phyloP scores from a whole-genome alignment of 331 rosid genomes.

The Prunus yedoensis region DNA sequence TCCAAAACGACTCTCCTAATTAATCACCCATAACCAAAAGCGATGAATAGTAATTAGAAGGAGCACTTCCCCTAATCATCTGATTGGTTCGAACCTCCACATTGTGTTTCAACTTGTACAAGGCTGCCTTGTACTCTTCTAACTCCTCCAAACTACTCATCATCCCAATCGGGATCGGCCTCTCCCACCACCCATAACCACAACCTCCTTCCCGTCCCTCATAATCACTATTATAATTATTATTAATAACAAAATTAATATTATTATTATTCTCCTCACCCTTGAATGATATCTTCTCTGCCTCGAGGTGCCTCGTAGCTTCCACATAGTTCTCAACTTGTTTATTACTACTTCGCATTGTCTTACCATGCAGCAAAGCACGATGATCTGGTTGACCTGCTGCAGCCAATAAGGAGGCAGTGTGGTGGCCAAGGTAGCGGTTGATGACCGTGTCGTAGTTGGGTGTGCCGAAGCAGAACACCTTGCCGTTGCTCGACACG shows the following conservation, averaged over 20 bases:
- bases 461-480: constrained; percentile 11
- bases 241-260: neutral
- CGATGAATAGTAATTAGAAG: too few relatives aligned
- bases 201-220: neutral
- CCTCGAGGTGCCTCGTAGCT: neutral
- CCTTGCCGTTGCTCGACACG: constrained; percentile 17
- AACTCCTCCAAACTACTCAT: constrained; percentile 20
- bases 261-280: neutral
- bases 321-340: neutral
- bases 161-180: constrained; percentile 2
- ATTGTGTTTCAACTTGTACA: constrained; percentile 20
- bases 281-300: constrained; percentile 10
- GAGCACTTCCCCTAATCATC: neutral
- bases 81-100: constrained; percentile 2
- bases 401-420: too few relatives aligned
- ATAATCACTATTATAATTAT: neutral
- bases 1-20: too few relatives aligned
- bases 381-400: too few relatives aligned
- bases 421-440: neutral
- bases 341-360: neutral
- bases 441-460: neutral
- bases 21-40: too few relatives aligned
- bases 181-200: constrained; percentile 24
- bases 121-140: constrained; percentile 1
- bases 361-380: too few relatives aligned